Percentiles rank a stretch among this genome's conserved stretches.
Evolutionary conservation across 345 rosid genomes (phyloP).

Genomic region (Aquilaria sinensis): DNA sequence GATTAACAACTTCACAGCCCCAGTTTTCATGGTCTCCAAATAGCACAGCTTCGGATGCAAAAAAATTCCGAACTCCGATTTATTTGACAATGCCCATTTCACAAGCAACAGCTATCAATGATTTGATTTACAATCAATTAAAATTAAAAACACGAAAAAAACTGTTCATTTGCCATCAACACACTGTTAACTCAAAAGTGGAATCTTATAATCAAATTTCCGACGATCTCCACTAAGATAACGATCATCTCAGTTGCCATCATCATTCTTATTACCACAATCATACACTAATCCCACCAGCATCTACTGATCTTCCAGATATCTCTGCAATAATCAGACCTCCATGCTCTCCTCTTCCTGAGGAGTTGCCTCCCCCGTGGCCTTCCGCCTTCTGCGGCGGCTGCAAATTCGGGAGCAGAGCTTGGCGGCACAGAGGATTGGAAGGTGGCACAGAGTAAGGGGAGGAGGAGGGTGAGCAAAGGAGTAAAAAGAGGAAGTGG

Average conservation of each 20-base stretch:
- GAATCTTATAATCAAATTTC: conserved; percentile 17
- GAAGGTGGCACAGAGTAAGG: conserved; percentile 41
- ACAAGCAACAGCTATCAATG: too few species aligned
- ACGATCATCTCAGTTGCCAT: not conserved
- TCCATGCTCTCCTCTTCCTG: conserved; percentile 28
- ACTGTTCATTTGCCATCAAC: too few species aligned
- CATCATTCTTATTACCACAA: conserved; percentile 29
- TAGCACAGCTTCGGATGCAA: too few species aligned
- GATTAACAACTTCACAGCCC: too few species aligned
- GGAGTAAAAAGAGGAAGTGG: conserved; percentile 36
- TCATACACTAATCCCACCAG: conserved; percentile 45
- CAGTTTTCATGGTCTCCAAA: too few species aligned
- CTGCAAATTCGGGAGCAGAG: conserved; percentile 30
- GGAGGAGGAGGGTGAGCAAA: conserved; percentile 60
- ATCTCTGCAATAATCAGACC: conserved; percentile 45
- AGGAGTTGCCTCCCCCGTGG: conserved; percentile 4
- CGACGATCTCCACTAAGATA: conserved; percentile 7
- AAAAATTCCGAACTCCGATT: too few species aligned
- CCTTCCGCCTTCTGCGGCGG: conserved; percentile 15
- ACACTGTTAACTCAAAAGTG: conserved; percentile 32
- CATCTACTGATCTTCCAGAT: conserved; percentile 56
- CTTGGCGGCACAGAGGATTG: conserved; percentile 43
- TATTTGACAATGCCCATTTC: too few species aligned
- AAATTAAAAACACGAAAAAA: too few species aligned
- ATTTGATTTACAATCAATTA: too few species aligned